Evolutionary conservation across 768 basidiomycete species (phyloP).

Genomic region (Panellus pusillus): DNA sequence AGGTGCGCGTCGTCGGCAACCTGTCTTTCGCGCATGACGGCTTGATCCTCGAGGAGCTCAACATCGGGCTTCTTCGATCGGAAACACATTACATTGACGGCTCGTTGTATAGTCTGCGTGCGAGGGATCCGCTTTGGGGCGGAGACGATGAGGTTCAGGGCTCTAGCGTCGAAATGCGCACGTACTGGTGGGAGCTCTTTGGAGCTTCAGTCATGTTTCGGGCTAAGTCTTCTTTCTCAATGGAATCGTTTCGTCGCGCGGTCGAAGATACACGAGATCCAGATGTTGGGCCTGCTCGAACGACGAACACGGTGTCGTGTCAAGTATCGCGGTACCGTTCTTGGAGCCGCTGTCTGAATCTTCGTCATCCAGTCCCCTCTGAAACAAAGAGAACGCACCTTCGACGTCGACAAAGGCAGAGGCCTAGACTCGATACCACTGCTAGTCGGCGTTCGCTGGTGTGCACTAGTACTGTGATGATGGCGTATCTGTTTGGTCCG

Average conservation of each 20-base stretch:
- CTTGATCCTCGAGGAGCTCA: slow-evolving; percentile 92
- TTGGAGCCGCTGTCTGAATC: slow-evolving; percentile 46
- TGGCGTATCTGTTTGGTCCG: too few species aligned
- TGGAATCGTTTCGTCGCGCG: slow-evolving; percentile 85
- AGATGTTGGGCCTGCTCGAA: slow-evolving; percentile 92
- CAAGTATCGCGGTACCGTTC: slow-evolving; percentile 86
- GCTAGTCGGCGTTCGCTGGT: too few species aligned
- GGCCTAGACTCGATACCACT: too few species aligned
- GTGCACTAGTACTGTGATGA: too few species aligned
- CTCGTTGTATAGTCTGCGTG: slow-evolving; percentile 62
- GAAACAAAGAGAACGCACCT: slow-evolving; percentile 35
- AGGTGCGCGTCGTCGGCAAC: slow-evolving; percentile 71
- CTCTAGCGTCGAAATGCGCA: slow-evolving; percentile 44
- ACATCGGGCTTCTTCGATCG: slow-evolving; percentile 87
- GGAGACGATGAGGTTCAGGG: slow-evolving; percentile 49
- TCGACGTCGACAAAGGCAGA: slow-evolving; percentile 60
- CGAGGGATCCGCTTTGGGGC: slow-evolving; percentile 75
- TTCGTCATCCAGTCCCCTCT: slow-evolving; percentile 29
- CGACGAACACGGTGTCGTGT: slow-evolving; percentile 88
- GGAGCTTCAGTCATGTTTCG: slow-evolving; percentile 82
- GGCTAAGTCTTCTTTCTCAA: slow-evolving; percentile 79
- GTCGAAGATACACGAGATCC: slow-evolving; percentile 96
- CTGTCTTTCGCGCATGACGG: slow-evolving; percentile 91
- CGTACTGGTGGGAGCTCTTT: too few species aligned
- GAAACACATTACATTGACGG: slow-evolving; percentile 96